Conservation (phyloP, 139 green algal species). For the Chlamydomonas sp. region DNA sequence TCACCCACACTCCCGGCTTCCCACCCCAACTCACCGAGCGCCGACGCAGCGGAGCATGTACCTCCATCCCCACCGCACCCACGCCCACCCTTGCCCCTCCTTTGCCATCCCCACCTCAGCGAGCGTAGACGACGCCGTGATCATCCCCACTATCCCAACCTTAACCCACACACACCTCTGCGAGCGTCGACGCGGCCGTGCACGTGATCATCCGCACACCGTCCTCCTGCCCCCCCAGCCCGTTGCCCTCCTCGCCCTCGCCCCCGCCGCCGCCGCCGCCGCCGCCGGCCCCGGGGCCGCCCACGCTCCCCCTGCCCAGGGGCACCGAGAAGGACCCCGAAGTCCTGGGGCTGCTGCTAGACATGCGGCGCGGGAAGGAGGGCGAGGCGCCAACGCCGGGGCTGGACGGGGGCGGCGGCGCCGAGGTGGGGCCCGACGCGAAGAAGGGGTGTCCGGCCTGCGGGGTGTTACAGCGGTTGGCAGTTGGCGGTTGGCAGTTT, state of each 20-base stretch:
- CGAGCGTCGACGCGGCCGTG: constrained; percentile 12
- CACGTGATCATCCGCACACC: constrained; percentile 53
- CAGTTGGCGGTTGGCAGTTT: too few relatives aligned
- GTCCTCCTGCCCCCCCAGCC: background rate
- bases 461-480: background rate
- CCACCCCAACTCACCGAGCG: too few relatives aligned
- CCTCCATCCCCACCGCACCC: too few relatives aligned
- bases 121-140: too few relatives aligned
- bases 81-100: too few relatives aligned
- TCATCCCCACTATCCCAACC: background rate
- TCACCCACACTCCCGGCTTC: too few relatives aligned
- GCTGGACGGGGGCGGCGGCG: background rate
- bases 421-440: constrained; percentile 22
- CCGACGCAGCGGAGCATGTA: background rate
- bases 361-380: background rate
- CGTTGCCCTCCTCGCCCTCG: background rate
- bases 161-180: constrained; percentile 8
- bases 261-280: background rate
- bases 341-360: too few relatives aligned
- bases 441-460: constrained; percentile 52
- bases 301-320: background rate
- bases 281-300: background rate
- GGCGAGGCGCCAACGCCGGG: background rate
- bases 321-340: background rate
- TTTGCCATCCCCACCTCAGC: too few relatives aligned